Evolutionary conservation across 2,329 filamentous ascomycete species (phyloP).

Genomic region (Clonostachys sp.): DNA sequence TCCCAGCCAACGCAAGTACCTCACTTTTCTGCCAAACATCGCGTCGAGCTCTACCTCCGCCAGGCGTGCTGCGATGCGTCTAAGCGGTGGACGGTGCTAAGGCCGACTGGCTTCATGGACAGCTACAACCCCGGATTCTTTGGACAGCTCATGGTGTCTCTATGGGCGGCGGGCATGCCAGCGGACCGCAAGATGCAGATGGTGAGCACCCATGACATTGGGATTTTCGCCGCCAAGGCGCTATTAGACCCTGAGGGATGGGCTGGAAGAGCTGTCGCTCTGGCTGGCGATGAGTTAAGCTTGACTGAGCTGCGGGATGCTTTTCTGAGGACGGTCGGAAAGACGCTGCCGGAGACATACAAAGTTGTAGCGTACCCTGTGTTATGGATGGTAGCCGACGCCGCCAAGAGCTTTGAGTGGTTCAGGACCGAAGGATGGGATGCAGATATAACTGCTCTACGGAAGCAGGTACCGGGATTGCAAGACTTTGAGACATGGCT

Average conservation of each 20-base stretch:
- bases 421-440: conserved; percentile 5
- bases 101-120: conserved; percentile 19
- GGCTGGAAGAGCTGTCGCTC: conserved; percentile 6
- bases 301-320: conserved; percentile 3
- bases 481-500: conserved; percentile 12
- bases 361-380: conserved; percentile 5
- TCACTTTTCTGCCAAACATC: conserved; percentile 11
- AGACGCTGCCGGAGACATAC: conserved; percentile 4
- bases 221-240: conserved; percentile 9
- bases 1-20: conserved; percentile 7
- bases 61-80: conserved; percentile 2
- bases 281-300: conserved; percentile 9
- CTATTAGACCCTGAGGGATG: conserved; percentile 7
- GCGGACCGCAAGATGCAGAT: conserved; percentile 13
- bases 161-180: conserved; percentile 15
- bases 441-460: conserved; percentile 4
- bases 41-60: conserved; percentile 9
- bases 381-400: conserved; percentile 8
- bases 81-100: conserved; percentile 13
- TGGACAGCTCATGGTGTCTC: conserved; percentile 15
- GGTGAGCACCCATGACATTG: conserved; percentile 16
- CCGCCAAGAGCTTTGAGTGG: conserved; percentile 9
- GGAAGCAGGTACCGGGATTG: conserved; percentile 4
- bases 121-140: conserved; percentile 14
- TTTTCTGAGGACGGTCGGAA: neutral